phyloP scores from a whole-genome alignment of 2,329 filamentous ascomycete species.

The Trichoderma gracile region DNA sequence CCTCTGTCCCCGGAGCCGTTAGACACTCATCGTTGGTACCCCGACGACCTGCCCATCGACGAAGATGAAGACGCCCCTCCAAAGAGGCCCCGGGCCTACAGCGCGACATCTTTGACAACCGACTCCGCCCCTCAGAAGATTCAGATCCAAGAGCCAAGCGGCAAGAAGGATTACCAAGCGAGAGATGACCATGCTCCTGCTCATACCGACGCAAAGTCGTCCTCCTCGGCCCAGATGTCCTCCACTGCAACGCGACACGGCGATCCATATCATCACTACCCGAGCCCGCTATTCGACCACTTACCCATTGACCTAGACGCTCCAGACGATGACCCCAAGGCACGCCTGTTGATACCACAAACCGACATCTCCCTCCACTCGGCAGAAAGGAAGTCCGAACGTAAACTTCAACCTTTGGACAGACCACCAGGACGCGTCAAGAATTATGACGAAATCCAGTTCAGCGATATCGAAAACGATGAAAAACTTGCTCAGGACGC shows the following conservation, averaged over 20 bases:
- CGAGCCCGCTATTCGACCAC: constrained; percentile 8
- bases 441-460: neutral
- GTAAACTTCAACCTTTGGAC: neutral
- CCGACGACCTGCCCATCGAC: constrained; percentile 18
- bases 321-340: neutral
- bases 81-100: constrained; percentile 1
- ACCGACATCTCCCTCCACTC: neutral
- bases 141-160: neutral
- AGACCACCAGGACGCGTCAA: neutral
- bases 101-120: neutral
- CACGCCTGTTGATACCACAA: neutral
- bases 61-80: constrained; percentile 4
- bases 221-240: neutral
- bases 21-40: constrained; percentile 29
- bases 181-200: constrained; percentile 3
- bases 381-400: neutral
- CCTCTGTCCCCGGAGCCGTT: constrained; percentile 31
- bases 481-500: neutral
- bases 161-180: neutral
- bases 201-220: neutral
- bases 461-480: neutral
- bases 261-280: constrained; percentile 16
- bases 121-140: neutral
- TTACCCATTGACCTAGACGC: neutral
- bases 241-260: constrained; percentile 11